Percentiles rank a stretch among this genome's conserved stretches.
These are phyloP conservation scores for Diospyros lotus DNA, from an alignment of 148 eudicot genomes.

Conservation along the genomic window DNA sequence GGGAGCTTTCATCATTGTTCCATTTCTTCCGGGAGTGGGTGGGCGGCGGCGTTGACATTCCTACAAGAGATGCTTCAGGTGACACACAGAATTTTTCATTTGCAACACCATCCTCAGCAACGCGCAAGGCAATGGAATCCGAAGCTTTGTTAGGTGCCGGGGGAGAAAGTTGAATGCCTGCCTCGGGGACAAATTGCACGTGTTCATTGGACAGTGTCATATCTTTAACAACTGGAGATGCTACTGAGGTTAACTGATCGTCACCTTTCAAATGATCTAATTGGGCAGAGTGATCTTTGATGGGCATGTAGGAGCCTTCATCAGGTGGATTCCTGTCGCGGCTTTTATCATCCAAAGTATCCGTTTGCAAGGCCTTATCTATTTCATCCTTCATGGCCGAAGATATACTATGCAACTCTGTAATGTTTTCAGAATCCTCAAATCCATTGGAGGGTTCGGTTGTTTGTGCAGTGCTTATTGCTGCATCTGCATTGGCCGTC, in stretches of 20 bases:
- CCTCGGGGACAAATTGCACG: conserved; percentile 16
- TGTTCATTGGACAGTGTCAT: conserved; percentile 14
- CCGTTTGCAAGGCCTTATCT: conserved; percentile 10
- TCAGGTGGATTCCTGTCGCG: neutral
- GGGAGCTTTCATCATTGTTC: conserved; percentile 46
- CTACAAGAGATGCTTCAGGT: conserved; percentile 37
- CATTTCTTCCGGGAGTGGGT: conserved; percentile 58
- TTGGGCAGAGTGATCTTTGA: conserved; percentile 18
- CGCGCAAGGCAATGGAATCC: conserved; percentile 10
- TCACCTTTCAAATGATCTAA: conserved; percentile 15
- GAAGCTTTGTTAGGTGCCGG: conserved; percentile 25
- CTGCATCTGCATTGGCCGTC: conserved; percentile 9
- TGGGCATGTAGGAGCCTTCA: conserved; percentile 5
- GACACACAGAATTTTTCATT: conserved; percentile 16
- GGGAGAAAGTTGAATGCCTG: conserved; percentile 23
- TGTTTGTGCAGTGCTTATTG: conserved; percentile 15
- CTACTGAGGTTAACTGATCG: conserved; percentile 17
- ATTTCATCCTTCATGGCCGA: conserved; percentile 29
- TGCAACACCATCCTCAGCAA: conserved; percentile 15
- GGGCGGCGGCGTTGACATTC: conserved; percentile 51
- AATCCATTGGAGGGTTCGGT: conserved; percentile 11
- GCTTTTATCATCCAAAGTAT: conserved; percentile 19
- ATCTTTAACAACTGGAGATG: conserved; percentile 17
- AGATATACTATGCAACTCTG: conserved; percentile 43
- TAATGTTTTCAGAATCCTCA: conserved; percentile 31